A percentile compares a stretch with the other conserved stretches of the same genome.
phyloP scores from a whole-genome alignment of 2,329 filamentous ascomycete species.

The Juglanconis juglandina region DNA sequence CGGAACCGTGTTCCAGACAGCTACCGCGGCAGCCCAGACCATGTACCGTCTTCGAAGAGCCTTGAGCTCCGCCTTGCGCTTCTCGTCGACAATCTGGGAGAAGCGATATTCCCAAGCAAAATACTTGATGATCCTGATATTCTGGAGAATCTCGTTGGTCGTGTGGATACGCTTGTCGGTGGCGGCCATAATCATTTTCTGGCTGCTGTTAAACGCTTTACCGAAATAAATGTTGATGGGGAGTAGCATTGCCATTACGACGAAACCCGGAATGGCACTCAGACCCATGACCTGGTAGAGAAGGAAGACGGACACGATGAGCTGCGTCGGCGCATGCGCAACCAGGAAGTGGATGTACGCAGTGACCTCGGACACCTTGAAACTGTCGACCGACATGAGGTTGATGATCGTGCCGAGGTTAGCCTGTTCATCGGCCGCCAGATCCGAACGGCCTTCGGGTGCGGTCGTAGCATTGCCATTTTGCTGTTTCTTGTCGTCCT shows the following conservation, averaged over 20 bases:
- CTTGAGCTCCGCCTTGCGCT: constrained; percentile 73
- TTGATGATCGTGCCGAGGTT: constrained; percentile 99
- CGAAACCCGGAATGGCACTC: constrained; percentile 89
- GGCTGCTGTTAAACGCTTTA: constrained; percentile 77
- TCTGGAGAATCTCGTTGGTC: constrained; percentile 94
- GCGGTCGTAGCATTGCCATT: constrained; percentile 25
- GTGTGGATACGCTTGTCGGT: constrained; percentile 95
- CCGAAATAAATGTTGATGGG: constrained; percentile 89
- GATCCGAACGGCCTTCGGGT: constrained; percentile 21
- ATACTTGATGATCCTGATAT: constrained; percentile 98
- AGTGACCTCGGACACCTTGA: constrained; percentile 94
- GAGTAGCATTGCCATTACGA: constrained; percentile 83
- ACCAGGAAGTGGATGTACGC: constrained; percentile 96
- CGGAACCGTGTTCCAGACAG: constrained; percentile 94
- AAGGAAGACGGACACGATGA: constrained; percentile 74
- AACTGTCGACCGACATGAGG: constrained; percentile 98
- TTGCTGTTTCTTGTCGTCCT: constrained; percentile 48
- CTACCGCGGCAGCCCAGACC: constrained; percentile 86
- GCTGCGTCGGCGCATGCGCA: constrained; percentile 84
- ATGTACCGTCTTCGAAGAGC: constrained; percentile 80
- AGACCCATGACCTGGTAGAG: constrained; percentile 88
- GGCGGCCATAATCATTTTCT: constrained; percentile 86
- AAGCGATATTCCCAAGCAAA: constrained; percentile 98
- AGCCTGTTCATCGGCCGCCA: constrained; percentile 65
- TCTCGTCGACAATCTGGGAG: constrained; percentile 80